Evolutionary conservation across 2,329 filamentous ascomycete genomes (phyloP).

Genomic region (Chlorencoelia australis): DNA sequence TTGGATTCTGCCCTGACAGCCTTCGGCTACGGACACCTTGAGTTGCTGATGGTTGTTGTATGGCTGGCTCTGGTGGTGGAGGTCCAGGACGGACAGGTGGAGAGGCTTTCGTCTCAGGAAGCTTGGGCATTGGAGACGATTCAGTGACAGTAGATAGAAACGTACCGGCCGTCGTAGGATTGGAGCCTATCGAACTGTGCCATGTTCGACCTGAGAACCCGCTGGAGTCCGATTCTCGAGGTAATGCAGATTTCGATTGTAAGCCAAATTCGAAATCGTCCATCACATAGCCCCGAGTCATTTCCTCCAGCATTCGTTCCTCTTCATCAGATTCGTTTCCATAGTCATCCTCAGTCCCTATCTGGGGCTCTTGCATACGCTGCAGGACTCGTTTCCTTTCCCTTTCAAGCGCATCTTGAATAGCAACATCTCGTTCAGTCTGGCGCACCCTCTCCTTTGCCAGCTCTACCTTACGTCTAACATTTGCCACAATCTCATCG

Average conservation of each 20-base stretch:
- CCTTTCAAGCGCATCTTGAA: constrained; percentile 48
- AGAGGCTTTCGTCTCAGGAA: no score
- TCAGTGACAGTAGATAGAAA: constrained; percentile 66
- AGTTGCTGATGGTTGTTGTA: constrained; percentile 33
- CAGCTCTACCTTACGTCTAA: constrained; percentile 58
- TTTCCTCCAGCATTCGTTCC: constrained; percentile 73
- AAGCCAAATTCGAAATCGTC: constrained; percentile 73
- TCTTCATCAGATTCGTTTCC: constrained; percentile 59
- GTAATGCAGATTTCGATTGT: constrained; percentile 55
- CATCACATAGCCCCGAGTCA: constrained; percentile 73
- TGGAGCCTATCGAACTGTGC: constrained; percentile 69
- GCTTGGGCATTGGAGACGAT: constrained; percentile 16
- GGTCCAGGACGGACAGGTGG: no score
- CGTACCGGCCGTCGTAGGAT: constrained; percentile 57
- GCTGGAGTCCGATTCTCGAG: constrained; percentile 75
- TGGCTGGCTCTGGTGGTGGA: constrained; percentile 30
- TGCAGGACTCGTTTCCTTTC: constrained; percentile 38
- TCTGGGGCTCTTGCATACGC: constrained; percentile 13
- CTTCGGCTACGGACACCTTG: constrained; percentile 62
- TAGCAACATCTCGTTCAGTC: constrained; percentile 58
- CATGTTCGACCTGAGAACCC: constrained; percentile 67
- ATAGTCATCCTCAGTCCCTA: constrained; percentile 48
- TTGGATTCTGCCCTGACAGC: constrained; percentile 69
- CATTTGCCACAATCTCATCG: constrained; percentile 40
- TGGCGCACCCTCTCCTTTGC: constrained; percentile 68